Evolutionary conservation across 768 basidiomycete genomes (phyloP).

Genomic region (Xerocomellus intermedius): DNA sequence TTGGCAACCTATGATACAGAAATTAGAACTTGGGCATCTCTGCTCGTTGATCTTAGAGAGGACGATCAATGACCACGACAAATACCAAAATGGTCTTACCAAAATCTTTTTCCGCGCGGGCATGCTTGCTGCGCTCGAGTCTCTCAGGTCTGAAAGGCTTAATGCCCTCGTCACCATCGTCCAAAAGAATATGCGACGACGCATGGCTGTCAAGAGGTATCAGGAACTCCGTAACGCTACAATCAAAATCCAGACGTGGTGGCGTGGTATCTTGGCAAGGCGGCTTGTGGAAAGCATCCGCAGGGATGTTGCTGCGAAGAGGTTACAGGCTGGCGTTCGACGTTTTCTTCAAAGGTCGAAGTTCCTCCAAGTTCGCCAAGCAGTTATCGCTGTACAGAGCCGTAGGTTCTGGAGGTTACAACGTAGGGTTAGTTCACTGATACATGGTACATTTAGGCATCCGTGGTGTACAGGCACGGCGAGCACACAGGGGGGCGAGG

Average conservation of each 20-base stretch:
- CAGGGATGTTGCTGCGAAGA: slow-evolving; percentile 69
- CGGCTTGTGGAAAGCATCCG: slow-evolving; percentile 68
- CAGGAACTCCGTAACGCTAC: slow-evolving; percentile 65
- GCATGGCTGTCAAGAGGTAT: slow-evolving; percentile 82
- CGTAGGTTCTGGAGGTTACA: slow-evolving; percentile 51
- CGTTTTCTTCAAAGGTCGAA: slow-evolving; percentile 70
- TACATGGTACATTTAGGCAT: slow-evolving; percentile 45
- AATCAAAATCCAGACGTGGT: slow-evolving; percentile 90
- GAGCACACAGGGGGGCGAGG: slow-evolving; percentile 54
- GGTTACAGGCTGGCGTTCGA: slow-evolving; percentile 72
- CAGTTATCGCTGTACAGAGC: slow-evolving; percentile 77
- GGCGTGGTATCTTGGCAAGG: slow-evolving; percentile 83
- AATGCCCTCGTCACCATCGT: slow-evolving; percentile 92
- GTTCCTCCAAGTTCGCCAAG: slow-evolving; percentile 60
- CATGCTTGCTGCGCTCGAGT: slow-evolving; percentile 95
- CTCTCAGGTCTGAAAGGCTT: slow-evolving; percentile 81
- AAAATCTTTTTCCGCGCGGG: slow-evolving; percentile 99
- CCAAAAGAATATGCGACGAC: slow-evolving; percentile 94
- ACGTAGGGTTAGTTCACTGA: slow-evolving; percentile 6
- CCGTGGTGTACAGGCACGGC: slow-evolving; percentile 73
- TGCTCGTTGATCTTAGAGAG: slow-evolving; percentile 82
- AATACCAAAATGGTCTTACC: slow-evolving; percentile 94
- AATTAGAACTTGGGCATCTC: slow-evolving; percentile 73
- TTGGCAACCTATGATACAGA: slow-evolving; percentile 85
- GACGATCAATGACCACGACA: slow-evolving; percentile 91